These are phyloP conservation scores for Syzygium aromaticum DNA, from an alignment of 345 rosid genomes.

Conservation along the genomic window DNA sequence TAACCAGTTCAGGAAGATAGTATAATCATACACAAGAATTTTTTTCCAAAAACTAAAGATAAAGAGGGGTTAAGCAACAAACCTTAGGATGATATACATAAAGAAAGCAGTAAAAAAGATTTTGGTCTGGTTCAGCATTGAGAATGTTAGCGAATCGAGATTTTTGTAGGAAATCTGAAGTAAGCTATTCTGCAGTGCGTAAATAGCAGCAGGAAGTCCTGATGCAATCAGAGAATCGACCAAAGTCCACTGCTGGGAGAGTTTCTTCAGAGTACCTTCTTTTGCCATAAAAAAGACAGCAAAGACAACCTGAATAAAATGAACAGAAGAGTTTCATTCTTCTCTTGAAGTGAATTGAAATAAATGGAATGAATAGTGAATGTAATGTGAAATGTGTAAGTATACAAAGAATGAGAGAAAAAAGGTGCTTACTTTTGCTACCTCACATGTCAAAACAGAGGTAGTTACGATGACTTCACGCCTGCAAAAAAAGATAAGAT, in stretches of 20 bases:
- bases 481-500: slow-evolving; percentile 23
- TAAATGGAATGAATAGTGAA: not conserved
- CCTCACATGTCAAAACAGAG: slow-evolving; percentile 81
- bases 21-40: not conserved
- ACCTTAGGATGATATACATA: slow-evolving; percentile 76
- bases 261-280: slow-evolving; percentile 63
- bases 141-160: slow-evolving; percentile 93
- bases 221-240: slow-evolving; percentile 88
- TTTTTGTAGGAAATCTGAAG: slow-evolving; percentile 93
- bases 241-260: slow-evolving; percentile 71
- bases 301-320: slow-evolving; percentile 50
- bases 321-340: slow-evolving; percentile 3
- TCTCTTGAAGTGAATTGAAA: not conserved
- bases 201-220: slow-evolving; percentile 94
- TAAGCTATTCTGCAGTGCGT: slow-evolving; percentile 96
- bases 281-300: slow-evolving; percentile 81
- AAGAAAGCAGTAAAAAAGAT: slow-evolving; percentile 89
- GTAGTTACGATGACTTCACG: slow-evolving; percentile 88
- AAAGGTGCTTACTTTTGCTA: slow-evolving; percentile 53
- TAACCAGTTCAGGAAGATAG: not conserved
- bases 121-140: slow-evolving; percentile 94
- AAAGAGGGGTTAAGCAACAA: slow-evolving; percentile 2
- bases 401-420: not conserved
- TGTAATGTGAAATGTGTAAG: not conserved
- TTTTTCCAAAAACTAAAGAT: not conserved